Evolutionary conservation across 1,139 yeast species (phyloP), one percentile per base, ranked within the genome.

Genomic region (Nakaseomyces sp.): DNA sequence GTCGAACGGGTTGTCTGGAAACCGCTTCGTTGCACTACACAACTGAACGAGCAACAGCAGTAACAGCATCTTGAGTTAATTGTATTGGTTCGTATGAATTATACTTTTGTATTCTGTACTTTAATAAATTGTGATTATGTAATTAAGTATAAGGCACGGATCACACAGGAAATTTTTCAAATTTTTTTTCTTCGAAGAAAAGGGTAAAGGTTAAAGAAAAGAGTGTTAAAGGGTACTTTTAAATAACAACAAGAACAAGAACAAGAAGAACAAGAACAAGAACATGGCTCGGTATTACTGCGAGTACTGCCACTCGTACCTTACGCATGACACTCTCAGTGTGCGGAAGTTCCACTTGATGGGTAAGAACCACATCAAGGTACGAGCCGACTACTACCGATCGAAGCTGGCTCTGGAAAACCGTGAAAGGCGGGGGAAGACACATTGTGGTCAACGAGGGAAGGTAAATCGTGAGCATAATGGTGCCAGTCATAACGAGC

Each of bases 271-370:
- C 17, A 24, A 16, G 17, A 7, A 8, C 5, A 10, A 16, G 9
- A 24, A n/a, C 15, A 67, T 67, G 71, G 69, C 63, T 5, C 55
- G 70, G 20, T 83, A 81, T 63, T 84, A 81, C 65, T 88, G 96
- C 65, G 94, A 84, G 56, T 88, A 87, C 60, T 88, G 96, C 62
- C 81, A 80, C 64, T 78, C 89, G 19, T 82, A 83, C 56, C 70
- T 88, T 48, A 88, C 96, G 2, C 96, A 88, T 60, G 96, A 87
- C 64, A 83, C 95, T 25, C 71, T 79, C 60, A 83, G 94, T 66
- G 96, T 88, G 43, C 69, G 96, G 37, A 81, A 83, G 57, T 81
- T 89, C 36, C 97, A 89, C 64, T 66, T 85, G 42, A 69, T 75
- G 41, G 97, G 97, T 12, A 77, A 77, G 56, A 81, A 84, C 60